Base-by-base conservation (phyloP, 31 red algal genomes). In the Odonthalia washingtoniensis region DNA sequence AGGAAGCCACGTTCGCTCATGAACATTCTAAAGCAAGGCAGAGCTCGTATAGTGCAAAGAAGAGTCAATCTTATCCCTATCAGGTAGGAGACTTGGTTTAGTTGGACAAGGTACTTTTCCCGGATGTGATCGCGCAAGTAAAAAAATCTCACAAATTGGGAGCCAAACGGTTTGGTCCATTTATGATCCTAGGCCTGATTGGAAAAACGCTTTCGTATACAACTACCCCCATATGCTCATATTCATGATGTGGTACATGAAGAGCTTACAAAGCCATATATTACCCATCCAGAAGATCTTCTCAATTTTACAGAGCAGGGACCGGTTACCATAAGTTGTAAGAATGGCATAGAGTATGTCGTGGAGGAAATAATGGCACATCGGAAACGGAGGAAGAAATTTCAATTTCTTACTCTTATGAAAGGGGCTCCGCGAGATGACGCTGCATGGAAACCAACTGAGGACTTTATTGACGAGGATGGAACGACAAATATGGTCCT, bases 381-480 rank as follows among this genome's bases (percentile, higher is more conserved):
- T 21, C 49, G 49, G 21, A 57, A 57, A 21, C 9, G 49, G 21
- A 21, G 21, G 21, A 57, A 57, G 21, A 57, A 57, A 21, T 57
- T 14, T 21, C 21, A 14, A 14, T 57, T 14, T 57, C 49, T 57
- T 9, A 70, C 66, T 12, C 66, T 70, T 30, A 70, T 33, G 12
- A 36, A 28, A 70, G 82, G 82, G 0, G 38, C 68, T 74, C 68
- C 82, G 18, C 31, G 24, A 24, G 66, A 74, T 49, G 82, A 75
- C 18, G 82, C 82, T 0, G 42, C 24, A 60, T 85, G 68, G 24
- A 64, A 85, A 0, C 82, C 40, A 74, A 85, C 82, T 32, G 27
- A 35, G 0, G 68, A 85, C 39, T 85, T 85, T 1, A 28, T 74
- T 14, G 66, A 80, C 49, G 49, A 9, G 21, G 49, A 57, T 57